A percentile compares a stretch with the other conserved stretches of the same genome.
These are phyloP conservation scores for Epichloe coenophiala DNA, from an alignment of 2,329 filamentous ascomycete genomes.

Conservation along the genomic window DNA sequence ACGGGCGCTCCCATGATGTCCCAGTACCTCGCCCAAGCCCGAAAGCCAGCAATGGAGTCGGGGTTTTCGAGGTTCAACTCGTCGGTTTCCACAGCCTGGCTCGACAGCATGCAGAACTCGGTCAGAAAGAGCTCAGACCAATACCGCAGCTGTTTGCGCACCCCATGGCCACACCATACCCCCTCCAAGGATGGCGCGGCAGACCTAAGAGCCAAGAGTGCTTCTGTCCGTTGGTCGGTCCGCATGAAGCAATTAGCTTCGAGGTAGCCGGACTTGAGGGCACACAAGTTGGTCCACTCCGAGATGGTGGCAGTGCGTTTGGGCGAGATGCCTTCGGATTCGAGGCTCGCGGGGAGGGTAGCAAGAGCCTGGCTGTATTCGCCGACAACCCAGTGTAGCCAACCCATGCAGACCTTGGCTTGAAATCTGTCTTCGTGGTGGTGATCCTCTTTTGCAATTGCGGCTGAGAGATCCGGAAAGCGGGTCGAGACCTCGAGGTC, in stretches of 20 bases:
- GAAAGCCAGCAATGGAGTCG: slow-evolving; percentile 42
- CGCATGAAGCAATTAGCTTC: slow-evolving; percentile 51
- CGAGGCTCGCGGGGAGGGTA: slow-evolving; percentile 50
- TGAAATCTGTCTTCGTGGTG: slow-evolving; percentile 54
- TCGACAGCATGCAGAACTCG: slow-evolving; percentile 58
- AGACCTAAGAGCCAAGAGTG: slow-evolving; percentile 52
- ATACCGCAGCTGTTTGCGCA: slow-evolving; percentile 53
- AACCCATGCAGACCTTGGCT: slow-evolving; percentile 69
- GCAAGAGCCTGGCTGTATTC: slow-evolving; percentile 51
- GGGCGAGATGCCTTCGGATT: slow-evolving; percentile 37
- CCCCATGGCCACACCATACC: slow-evolving; percentile 35
- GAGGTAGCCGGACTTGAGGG: slow-evolving; percentile 65
- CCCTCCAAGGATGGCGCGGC: slow-evolving; percentile 49
- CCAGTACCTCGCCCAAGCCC: slow-evolving; percentile 61
- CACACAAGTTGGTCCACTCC: slow-evolving; percentile 73
- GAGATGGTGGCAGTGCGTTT: slow-evolving; percentile 40
- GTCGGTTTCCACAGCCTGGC: slow-evolving; percentile 40
- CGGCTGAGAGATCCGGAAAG: slow-evolving; percentile 37
- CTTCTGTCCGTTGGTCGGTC: slow-evolving; percentile 37
- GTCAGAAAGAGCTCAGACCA: slow-evolving; percentile 72
- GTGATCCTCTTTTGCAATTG: slow-evolving; percentile 43
- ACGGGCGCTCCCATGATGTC: slow-evolving; percentile 32
- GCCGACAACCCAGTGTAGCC: slow-evolving; percentile 67
- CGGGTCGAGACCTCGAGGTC: slow-evolving; percentile 32
- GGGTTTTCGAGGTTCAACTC: slow-evolving; percentile 36